Evolutionary conservation across 371 early-diverging fungal genomes (phyloP), one percentile per base, ranked within the genome.

Genomic region (Mucor circinelloides): DNA sequence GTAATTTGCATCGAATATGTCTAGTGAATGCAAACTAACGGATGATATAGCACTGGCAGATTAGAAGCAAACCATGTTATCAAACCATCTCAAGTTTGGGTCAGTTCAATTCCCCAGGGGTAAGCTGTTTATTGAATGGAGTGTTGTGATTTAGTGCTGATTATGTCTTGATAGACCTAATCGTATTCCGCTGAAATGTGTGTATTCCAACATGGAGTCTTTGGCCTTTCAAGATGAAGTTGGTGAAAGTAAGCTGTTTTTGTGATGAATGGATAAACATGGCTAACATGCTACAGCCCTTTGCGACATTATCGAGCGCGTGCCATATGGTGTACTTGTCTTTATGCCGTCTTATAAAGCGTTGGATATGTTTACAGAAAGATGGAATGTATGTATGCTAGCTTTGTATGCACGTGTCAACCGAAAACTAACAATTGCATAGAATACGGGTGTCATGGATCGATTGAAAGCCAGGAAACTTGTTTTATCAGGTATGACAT

Each of bases 151-250:
- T 3, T 8, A 54, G 13, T 15, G 28, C 54, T 54, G 12, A 54
- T 28, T 17, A 4, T 28, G 17, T 34, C 23, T 28, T 38, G 50
- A 34, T 21, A 78, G 89, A 5, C 87, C 90, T 6, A 72, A 65
- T 7, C 63, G 72, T 8, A 30, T 72, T 3, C 12, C 52, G 1
- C 66, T 90, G 5, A 74, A 81, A 48, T 90, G 89, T 3, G 79
- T 82, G 19, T 92, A 87, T 70, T 67, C 67, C 9, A 82, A 69
- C 0, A 61, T 81, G n/a, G 82, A 87, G 27, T 75, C 72, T 9
- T 61, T 79, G 15, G 63, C 66, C 3, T 95, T 89, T 64, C 90
- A 93, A 66, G 89, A 90, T 59, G 91, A 91, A 36, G 70, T 96
- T 12, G 90, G 91, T 12, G 71, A 78, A n/a, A 67, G 78, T 76